Evolutionary conservation across 73 alveolate species (phyloP).

Genomic region (Tetrahymena borealis): DNA sequence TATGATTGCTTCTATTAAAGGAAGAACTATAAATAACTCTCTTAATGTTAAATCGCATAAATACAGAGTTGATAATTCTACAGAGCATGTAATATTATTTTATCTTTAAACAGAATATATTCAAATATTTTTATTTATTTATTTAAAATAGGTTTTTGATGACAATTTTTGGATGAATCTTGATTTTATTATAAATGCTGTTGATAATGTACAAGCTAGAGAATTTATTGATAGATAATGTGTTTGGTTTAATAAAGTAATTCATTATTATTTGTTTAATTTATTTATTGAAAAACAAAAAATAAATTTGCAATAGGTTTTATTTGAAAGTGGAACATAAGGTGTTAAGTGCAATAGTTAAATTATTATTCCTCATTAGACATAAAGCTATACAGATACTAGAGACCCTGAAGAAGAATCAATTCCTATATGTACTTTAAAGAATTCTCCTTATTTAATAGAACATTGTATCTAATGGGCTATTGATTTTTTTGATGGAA

Average conservation of each 20-base stretch:
- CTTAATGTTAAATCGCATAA: constrained; percentile 67
- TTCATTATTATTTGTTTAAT: constrained; percentile 39
- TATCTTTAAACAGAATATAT: not conserved
- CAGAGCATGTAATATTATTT: constrained; percentile 54
- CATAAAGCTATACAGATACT: constrained; percentile 89
- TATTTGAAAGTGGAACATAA: constrained; percentile 95
- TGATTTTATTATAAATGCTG: constrained; percentile 92
- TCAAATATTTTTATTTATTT: constrained; percentile 20
- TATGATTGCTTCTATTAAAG: constrained; percentile 78
- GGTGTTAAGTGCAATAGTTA: constrained; percentile 92
- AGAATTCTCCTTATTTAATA: constrained; percentile 97
- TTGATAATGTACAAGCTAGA: constrained; percentile 96
- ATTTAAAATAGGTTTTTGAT: constrained; percentile 71
- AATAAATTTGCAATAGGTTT: constrained; percentile 78
- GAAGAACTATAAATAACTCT: constrained; percentile 72
- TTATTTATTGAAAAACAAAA: constrained; percentile 57
- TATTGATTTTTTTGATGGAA: constrained; percentile 88
- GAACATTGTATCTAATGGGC: constrained; percentile 99
- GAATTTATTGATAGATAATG: constrained; percentile 93
- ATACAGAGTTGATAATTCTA: constrained; percentile 84
- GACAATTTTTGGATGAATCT: constrained; percentile 95
- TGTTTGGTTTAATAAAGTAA: constrained; percentile 93
- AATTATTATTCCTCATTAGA: constrained; percentile 77
- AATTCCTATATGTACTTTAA: constrained; percentile 97
- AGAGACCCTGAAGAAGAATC: constrained; percentile 96